Base-by-base conservation (phyloP, 768 basidiomycete genomes). In the Mycena polygramma region DNA sequence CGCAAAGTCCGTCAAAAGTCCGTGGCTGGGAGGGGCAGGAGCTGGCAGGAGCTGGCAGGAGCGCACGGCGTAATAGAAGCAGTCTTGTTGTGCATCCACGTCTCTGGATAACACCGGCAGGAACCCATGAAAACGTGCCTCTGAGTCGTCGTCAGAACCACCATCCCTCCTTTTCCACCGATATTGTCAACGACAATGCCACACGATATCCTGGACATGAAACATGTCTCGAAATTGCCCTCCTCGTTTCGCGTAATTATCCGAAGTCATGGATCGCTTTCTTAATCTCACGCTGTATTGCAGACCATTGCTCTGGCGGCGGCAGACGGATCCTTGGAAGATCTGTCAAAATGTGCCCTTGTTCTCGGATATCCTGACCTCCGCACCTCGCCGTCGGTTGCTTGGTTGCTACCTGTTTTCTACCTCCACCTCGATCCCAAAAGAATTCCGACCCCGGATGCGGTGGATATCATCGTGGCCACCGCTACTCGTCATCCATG, bases 381-480 rank as follows among this genome's bases (percentile, higher is more conserved):
- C 24, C 24, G 24, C 6, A 35, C 45, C 2, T 13, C 26, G 15
- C 46, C 59, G 15, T 35, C 43, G 3, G 45, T 26, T 19, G 17
- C 22, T 15, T 24, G 6, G 37, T 19, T 61, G 2, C 59, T 61
- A 20, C 59, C 59, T 4, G 59, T 61, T 35, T 19, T 48, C 59
- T 49, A 49, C 24, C 13, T n/a, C 10, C 22, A 61, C 37, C 45
- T 61, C 45, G 59, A 61, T 36, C 59, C 59, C 13, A 46, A 45
- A 6, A 24, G 6, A 30, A 58, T 58, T 24, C 57, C 41, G 11
- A 30, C 57, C 17, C 57, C 37, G 8, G 57, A 43, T 30, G 57
- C n/a, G n/a, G 24, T 58, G 13, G 57, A 58, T 24, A n/a, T 20
- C n/a, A n/a, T 24, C 39, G 26, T 58, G 4, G 20, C 41, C 37